Evolutionary conservation across 495 filamentous ascomycete species (phyloP), one percentile per base, ranked within the genome.

Genomic region (Bombardia bombarda): DNA sequence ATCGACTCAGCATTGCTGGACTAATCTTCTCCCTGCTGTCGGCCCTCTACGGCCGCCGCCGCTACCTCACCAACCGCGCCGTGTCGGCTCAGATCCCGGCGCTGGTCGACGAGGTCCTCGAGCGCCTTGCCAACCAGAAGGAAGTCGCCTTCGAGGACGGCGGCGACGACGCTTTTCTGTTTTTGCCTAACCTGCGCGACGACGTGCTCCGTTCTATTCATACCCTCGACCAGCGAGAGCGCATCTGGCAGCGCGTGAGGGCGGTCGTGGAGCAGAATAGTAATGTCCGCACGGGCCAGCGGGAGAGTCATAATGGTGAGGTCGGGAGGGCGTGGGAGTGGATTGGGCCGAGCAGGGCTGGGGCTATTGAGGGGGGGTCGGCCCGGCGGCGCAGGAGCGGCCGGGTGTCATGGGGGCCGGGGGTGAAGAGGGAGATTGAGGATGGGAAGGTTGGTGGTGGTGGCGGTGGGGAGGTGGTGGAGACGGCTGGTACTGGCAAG

Each of bases 311-410:
- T 37, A 84, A 75, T 49, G 92, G 92, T 14, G 92, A 99, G 58
- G 78, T 96, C 39, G 80, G 84, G 12, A 75, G 87, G 36, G 82
- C 85, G 14, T 99, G 92, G 92, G 90, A 95, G 59, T 99, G 92
- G 92, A 90, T 95, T 57, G 92, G 92, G 0, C 73, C 79, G 7
- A 65, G 47, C 22, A 67, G 73, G n/a, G 33, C 54, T 22, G 52
- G 45, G 2, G 64, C 68, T 34, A 44, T 30, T 17, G 47, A 31
- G 30, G 61, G 68, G 18, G 74, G 72, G 16, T 35, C 41, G 10
- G 61, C 62, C 26, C 68, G 70, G 12, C 59, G 66, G 33, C 60
- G 70, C 20, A 72, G 73, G 57, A 74, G 75, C 49, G 62, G 67
- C 2, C 63, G 77, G 16, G 66, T 68, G 45, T 79, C 65, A 45